Evolutionary conservation across 352 stramenopile genomes (phyloP).

Genomic region (Globisporangium spiculum): DNA sequence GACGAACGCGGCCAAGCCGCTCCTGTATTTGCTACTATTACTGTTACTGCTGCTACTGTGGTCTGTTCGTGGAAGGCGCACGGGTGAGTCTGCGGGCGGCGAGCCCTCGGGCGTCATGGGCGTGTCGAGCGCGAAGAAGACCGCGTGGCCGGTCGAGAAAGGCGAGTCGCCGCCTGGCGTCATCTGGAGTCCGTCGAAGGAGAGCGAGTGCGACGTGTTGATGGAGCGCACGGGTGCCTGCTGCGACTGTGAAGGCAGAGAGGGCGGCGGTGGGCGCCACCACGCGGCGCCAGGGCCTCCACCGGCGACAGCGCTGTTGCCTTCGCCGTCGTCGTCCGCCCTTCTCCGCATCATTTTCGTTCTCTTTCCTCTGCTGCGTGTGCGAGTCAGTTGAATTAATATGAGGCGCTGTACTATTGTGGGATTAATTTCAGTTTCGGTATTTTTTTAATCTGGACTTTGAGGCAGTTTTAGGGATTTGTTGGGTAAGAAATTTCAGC

Average conservation of each 20-base stretch:
- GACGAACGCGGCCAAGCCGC: slow-evolving; percentile 14
- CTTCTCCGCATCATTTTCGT: not conserved
- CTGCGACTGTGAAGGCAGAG: not conserved
- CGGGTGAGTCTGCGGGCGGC: not conserved
- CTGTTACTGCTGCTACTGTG: not conserved
- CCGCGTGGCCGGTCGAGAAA: not conserved
- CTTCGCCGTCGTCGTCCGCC: not conserved
- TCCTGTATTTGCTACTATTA: not conserved
- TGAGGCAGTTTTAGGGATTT: too few relatives aligned
- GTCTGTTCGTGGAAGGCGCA: not conserved
- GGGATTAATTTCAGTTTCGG: not conserved
- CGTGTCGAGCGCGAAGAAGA: slow-evolving; percentile 22
- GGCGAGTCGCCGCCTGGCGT: slow-evolving; percentile 7
- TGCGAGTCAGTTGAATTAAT: slow-evolving; percentile 5
- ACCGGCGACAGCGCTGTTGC: too few relatives aligned
- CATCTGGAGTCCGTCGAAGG: not conserved
- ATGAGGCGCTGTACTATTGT: not conserved
- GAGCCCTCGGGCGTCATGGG: slow-evolving; percentile 11
- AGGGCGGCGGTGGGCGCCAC: not conserved
- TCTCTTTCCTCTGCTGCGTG: not conserved
- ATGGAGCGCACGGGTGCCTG: not conserved
- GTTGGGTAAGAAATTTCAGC: too few relatives aligned
- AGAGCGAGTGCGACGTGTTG: not conserved
- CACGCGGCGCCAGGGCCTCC: not conserved
- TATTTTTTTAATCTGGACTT: too few relatives aligned